A percentile compares a stretch with the other conserved stretches of the same genome.
These are phyloP conservation scores for Pelargonium fulgidum DNA, from an alignment of 441 rosid species.

Conservation along the genomic window DNA sequence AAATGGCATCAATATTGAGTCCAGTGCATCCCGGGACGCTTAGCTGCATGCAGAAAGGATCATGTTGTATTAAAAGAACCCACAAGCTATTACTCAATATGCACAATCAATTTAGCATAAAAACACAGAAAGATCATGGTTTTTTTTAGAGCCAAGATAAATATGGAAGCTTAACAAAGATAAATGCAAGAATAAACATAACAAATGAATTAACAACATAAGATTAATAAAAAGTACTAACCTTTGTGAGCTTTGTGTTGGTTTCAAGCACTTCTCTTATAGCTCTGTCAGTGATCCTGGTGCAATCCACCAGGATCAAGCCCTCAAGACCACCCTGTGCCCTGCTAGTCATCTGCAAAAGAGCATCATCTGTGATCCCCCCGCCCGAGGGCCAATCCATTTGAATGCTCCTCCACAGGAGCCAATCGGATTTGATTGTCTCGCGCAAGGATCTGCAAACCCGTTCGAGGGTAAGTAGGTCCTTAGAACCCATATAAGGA, in stretches of 20 bases:
- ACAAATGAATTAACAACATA: not conserved
- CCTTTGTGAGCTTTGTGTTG: conserved; percentile 40
- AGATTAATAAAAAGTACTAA: conserved; percentile 18
- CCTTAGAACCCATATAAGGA: conserved; percentile 31
- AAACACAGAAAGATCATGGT: not conserved
- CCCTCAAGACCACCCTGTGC: conserved; percentile 35
- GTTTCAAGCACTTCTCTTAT: conserved; percentile 35
- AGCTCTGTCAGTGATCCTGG: conserved; percentile 36
- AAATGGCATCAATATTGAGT: conserved; percentile 60
- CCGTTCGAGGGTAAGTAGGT: conserved; percentile 33
- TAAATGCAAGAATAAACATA: not conserved
- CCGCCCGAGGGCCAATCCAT: conserved; percentile 23
- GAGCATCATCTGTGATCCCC: conserved; percentile 35
- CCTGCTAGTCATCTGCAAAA: conserved; percentile 33
- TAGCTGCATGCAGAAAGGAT: conserved; percentile 43
- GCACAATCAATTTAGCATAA: too few species aligned
- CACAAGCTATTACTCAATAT: too few species aligned
- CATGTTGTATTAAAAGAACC: too few species aligned
- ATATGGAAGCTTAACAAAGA: too few species aligned
- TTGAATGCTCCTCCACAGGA: conserved; percentile 37
- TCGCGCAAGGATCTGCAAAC: conserved; percentile 38
- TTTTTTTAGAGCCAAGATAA: not conserved
- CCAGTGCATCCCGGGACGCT: conserved; percentile 85
- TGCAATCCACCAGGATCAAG: conserved; percentile 40
- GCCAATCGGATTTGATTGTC: conserved; percentile 30